Base-by-base conservation (phyloP, 495 filamentous ascomycete species). In the Aspergillus indologenus region DNA sequence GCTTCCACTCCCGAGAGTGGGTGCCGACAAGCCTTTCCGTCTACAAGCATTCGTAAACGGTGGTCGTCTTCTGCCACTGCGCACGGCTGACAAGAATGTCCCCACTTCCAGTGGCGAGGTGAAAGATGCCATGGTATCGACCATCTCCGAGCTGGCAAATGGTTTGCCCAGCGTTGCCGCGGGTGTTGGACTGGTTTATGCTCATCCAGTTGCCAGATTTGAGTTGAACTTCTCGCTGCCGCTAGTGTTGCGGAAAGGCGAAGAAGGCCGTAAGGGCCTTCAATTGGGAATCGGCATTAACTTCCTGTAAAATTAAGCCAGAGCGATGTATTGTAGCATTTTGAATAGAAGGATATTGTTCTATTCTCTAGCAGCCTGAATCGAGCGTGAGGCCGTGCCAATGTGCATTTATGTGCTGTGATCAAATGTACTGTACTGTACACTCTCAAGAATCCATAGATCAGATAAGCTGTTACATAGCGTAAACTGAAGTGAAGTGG, bases 191-290 rank as follows among this genome's bases (percentile, higher is more conserved):
- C 69, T 98, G 15, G 91, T 98, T 17, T 98, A 98, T 71, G 95
- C 91, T 21, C 91, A 96, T 70, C 90, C 90, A 0, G 84, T 90
- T 7, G 94, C 93, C 42, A 80, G 94, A 57, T 96, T 98, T 64
- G 94, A 98, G 79, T 73, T 98, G 57, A 98, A 97, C 68, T 96
- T 98, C 69, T 90, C 88, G 59, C 68, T 98, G 47, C 94, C 94
- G 5, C 65, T 98, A 55, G 90, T 93, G 26, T 64, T 89, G 62
- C 81, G 94, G 53, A 83, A 79, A 63, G 90, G 88, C 12, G 94
- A 98, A 73, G 87, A 92, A 64, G 87, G 82, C 18, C 83, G 94
- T 45, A 98, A 98, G 75, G 94, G 94, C 9, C 62, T 99, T 62
- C 88, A 91, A 68, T 85, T 99, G 66, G 94, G 94, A 14, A 88